Conservation (phyloP, 306 rosid species). For the Nissolia schottii region DNA sequence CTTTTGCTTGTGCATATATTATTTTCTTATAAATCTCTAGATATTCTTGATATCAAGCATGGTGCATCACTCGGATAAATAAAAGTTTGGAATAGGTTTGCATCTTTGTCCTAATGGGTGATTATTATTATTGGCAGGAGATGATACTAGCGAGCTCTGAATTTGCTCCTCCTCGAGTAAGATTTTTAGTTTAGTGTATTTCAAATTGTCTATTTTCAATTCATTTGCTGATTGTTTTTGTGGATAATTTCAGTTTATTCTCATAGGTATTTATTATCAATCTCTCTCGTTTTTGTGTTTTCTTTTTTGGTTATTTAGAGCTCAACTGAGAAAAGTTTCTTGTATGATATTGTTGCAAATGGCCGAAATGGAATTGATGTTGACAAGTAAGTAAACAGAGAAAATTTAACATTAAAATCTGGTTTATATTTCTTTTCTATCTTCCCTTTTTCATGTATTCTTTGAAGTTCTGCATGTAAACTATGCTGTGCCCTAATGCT, state of each 20-base stretch:
- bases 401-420: background rate
- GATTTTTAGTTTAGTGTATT: background rate
- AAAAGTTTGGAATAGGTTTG: conserved; percentile 1
- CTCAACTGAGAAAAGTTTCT: conserved; percentile 69
- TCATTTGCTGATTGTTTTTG: background rate
- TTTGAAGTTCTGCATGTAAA: background rate
- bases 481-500: conserved; percentile 15
- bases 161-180: conserved; percentile 53
- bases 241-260: conserved; percentile 11
- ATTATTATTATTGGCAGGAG: conserved; percentile 58
- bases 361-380: conserved; percentile 98
- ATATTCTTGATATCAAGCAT: background rate
- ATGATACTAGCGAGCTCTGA: conserved; percentile 91
- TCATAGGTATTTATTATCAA: background rate
- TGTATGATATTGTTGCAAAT: conserved; percentile 96
- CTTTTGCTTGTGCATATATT: background rate
- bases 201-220: background rate
- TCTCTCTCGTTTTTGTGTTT: background rate
- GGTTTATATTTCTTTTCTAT: background rate
- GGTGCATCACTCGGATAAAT: background rate
- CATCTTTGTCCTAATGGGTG: conserved; percentile 18
- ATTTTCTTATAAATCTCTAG: background rate
- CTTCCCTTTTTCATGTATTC: background rate
- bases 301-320: conserved; percentile 39
- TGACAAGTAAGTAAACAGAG: conserved; percentile 66